Conservation (phyloP, 495 filamentous ascomycete species). For the Parachaetomium inaequale region DNA sequence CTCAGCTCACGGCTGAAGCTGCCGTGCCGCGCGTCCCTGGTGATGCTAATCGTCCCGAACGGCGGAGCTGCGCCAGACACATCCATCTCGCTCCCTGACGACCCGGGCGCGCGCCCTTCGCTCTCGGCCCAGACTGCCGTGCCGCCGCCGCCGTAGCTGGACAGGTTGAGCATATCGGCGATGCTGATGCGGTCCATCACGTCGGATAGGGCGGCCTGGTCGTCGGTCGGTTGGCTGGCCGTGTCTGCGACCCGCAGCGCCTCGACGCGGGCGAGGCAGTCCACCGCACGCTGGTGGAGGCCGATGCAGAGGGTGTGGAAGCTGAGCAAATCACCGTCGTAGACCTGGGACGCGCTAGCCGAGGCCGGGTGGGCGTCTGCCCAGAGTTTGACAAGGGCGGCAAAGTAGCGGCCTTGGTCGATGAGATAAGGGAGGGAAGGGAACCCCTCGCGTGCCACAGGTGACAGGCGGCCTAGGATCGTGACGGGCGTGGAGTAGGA, state of each 20-base stretch:
- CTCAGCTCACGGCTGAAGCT: slow-evolving; percentile 33
- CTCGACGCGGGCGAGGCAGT: slow-evolving; percentile 33
- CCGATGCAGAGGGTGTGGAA: slow-evolving; percentile 74
- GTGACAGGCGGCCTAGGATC: slow-evolving; percentile 79
- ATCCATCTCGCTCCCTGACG: slow-evolving; percentile 50
- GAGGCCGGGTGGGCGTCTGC: slow-evolving; percentile 56
- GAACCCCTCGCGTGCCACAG: slow-evolving; percentile 84
- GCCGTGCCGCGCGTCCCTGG: slow-evolving; percentile 35
- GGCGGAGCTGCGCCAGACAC: slow-evolving; percentile 26
- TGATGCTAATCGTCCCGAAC: slow-evolving; percentile 30
- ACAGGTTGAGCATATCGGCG: slow-evolving; percentile 35
- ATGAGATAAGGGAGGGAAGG: slow-evolving; percentile 92
- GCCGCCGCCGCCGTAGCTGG: slow-evolving; percentile 29
- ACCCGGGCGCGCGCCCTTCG: slow-evolving; percentile 42
- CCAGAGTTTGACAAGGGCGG: slow-evolving; percentile 86
- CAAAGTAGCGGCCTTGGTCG: slow-evolving; percentile 83
- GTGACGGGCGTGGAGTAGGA: slow-evolving; percentile 91
- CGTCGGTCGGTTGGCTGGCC: slow-evolving; percentile 57
- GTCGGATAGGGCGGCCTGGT: slow-evolving; percentile 68
- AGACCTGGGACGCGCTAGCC: slow-evolving; percentile 42
- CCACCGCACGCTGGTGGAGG: slow-evolving; percentile 65
- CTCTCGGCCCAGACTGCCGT: slow-evolving; percentile 34
- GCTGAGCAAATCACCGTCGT: slow-evolving; percentile 59
- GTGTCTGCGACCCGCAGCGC: slow-evolving; percentile 51
- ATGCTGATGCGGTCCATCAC: slow-evolving; percentile 65